Conservation (phyloP, 2,329 filamentous ascomycete genomes). For the Trichoderma atrobrunneum region DNA sequence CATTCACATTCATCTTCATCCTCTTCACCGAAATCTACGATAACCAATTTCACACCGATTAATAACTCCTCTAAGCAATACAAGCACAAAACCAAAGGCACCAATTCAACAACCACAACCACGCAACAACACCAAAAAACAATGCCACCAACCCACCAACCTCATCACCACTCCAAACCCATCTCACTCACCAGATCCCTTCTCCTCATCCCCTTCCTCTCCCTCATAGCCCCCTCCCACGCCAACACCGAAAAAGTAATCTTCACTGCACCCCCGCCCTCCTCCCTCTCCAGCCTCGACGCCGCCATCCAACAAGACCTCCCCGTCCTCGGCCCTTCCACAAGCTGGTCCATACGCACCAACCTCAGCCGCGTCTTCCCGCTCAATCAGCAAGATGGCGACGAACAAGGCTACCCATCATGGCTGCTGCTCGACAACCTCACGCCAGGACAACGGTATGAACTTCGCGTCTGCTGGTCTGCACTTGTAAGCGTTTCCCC, state of each 20-base stretch:
- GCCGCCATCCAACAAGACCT: constrained; percentile 53
- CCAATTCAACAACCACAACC: neutral
- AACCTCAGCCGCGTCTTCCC: constrained; percentile 68
- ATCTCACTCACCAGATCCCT: neutral
- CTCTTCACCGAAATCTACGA: too few relatives aligned
- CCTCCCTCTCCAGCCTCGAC: constrained; percentile 42
- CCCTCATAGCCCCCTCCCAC: constrained; percentile 19
- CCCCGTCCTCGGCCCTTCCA: constrained; percentile 58
- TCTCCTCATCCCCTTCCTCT: constrained; percentile 22
- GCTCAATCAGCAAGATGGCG: constrained; percentile 25
- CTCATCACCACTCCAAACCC: neutral
- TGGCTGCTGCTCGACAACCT: constrained; percentile 79
- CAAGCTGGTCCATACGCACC: constrained; percentile 56
- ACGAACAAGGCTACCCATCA: constrained; percentile 53
- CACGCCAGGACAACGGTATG: constrained; percentile 73
- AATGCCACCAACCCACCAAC: neutral
- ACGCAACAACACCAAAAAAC: neutral
- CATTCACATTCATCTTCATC: neutral
- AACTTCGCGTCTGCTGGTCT: constrained; percentile 89
- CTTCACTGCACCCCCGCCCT: constrained; percentile 60
- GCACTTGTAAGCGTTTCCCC: constrained; percentile 70
- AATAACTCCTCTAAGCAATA: neutral
- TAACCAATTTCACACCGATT: neutral
- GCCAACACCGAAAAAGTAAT: constrained; percentile 92
- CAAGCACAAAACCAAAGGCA: neutral